These are phyloP conservation scores for Paramicrosporidium saccamoebae DNA, from an alignment of 371 early-diverging fungal species.

Conservation along the genomic window DNA sequence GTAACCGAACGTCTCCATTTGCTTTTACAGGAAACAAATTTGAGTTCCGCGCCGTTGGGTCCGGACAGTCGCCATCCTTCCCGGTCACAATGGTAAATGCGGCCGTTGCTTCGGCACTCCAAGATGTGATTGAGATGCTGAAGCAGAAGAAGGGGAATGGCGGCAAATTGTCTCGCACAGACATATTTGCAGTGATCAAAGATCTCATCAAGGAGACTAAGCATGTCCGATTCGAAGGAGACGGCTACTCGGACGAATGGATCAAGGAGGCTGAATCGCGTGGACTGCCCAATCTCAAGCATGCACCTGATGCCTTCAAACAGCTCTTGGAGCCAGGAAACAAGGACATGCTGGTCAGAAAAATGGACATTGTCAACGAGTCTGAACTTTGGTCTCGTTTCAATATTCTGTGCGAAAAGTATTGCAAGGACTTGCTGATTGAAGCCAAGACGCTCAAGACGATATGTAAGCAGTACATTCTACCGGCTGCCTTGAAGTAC, in stretches of 20 bases:
- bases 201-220: slow-evolving; percentile 43
- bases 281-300: slow-evolving; percentile 67
- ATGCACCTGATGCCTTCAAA: slow-evolving; percentile 50
- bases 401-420: slow-evolving; percentile 75
- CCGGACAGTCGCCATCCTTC: slow-evolving; percentile 87
- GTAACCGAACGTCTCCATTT: slow-evolving; percentile 93
- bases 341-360: slow-evolving; percentile 28
- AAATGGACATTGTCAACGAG: slow-evolving; percentile 44
- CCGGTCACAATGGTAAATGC: slow-evolving; percentile 69
- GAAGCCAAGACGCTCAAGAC: slow-evolving; percentile 67
- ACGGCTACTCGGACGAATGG: slow-evolving; percentile 65
- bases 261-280: slow-evolving; percentile 35
- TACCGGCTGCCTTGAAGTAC: slow-evolving; percentile 60
- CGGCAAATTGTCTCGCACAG: slow-evolving; percentile 35
- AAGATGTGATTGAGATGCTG: slow-evolving; percentile 28
- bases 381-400: slow-evolving; percentile 61
- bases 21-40: slow-evolving; percentile 98
- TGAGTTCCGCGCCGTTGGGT: slow-evolving; percentile 94
- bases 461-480: slow-evolving; percentile 39
- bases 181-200: slow-evolving; percentile 52
- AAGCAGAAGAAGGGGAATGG: slow-evolving; percentile 35
- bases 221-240: slow-evolving; percentile 76
- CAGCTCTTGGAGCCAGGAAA: slow-evolving; percentile 29
- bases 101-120: slow-evolving; percentile 51
- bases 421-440: slow-evolving; percentile 70